A percentile compares a stretch with the other conserved stretches of the same genome.
Conservation (phyloP, 2,329 filamentous ascomycete species). For the Colletotrichum tropicale region DNA sequence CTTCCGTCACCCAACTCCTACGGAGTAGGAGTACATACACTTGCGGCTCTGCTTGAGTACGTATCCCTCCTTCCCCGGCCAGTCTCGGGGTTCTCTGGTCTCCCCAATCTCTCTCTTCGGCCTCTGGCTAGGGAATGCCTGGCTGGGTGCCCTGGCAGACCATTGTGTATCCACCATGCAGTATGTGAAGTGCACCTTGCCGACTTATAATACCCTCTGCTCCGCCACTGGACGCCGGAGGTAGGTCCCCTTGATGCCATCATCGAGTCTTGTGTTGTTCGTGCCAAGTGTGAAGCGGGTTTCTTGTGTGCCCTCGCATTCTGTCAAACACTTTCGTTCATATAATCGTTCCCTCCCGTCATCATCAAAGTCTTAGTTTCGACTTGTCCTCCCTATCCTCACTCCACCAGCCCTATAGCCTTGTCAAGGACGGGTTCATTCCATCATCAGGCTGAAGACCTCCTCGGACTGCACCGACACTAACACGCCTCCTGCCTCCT, state of each 20-base stretch:
- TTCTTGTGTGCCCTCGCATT: background rate
- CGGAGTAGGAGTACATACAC: background rate
- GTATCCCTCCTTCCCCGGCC: background rate
- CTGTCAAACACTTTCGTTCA: background rate
- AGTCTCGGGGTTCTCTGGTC: background rate
- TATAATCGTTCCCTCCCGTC: background rate
- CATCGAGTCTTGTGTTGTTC: background rate
- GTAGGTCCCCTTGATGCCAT: background rate
- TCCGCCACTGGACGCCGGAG: background rate
- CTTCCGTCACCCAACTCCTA: background rate
- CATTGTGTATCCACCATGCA: background rate
- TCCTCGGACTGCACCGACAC: background rate
- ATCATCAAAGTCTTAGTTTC: background rate
- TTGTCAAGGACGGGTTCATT: background rate
- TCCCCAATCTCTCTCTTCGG: background rate
- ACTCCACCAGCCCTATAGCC: background rate
- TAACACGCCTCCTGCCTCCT: background rate
- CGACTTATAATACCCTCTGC: constrained; percentile 10
- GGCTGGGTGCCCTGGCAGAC: background rate
- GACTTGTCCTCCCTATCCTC: background rate
- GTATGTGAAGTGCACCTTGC: background rate
- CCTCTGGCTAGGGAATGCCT: background rate
- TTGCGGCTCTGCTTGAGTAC: constrained; percentile 15
- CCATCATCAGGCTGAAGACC: background rate
- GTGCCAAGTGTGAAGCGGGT: background rate